These are phyloP conservation scores for Lumnitzera racemosa DNA, from an alignment of 345 rosid species.

Conservation along the genomic window DNA sequence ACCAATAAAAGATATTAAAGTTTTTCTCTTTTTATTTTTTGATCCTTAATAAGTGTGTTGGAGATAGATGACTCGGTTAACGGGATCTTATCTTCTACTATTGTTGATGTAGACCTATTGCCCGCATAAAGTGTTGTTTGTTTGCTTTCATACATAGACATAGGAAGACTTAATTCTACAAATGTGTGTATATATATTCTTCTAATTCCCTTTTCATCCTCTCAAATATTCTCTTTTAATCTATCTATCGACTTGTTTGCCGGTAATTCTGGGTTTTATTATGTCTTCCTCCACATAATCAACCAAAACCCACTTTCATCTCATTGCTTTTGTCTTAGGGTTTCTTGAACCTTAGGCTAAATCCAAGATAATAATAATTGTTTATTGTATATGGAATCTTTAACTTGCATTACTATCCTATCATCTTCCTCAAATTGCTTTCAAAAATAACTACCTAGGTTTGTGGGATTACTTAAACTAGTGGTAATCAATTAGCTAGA, in stretches of 20 bases:
- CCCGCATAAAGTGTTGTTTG: conserved; percentile 40
- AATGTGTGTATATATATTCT: conserved; percentile 19
- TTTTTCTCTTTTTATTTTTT: background rate
- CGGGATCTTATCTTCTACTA: background rate
- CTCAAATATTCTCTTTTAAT: conserved; percentile 62
- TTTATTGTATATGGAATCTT: no score
- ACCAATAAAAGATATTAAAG: no score
- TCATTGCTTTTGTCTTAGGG: conserved; percentile 7
- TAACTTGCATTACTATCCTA: no score
- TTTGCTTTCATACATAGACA: conserved; percentile 35
- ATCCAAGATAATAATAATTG: conserved; percentile 16
- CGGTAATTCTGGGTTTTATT: conserved; percentile 19
- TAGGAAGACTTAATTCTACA: conserved; percentile 33
- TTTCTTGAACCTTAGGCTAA: conserved; percentile 36
- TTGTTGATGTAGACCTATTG: conserved; percentile 16
- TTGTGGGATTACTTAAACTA: no score
- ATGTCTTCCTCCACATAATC: conserved; percentile 32
- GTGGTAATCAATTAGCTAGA: no score
- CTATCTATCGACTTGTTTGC: conserved; percentile 22
- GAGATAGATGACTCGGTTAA: background rate
- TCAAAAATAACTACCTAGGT: no score
- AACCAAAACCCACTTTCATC: conserved; percentile 15
- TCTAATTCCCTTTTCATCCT: conserved; percentile 49
- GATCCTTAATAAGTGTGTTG: background rate
- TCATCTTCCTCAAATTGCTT: no score